phyloP scores from a whole-genome alignment of 192 early-diverging fungal species.

The Piromyces finnis region DNA sequence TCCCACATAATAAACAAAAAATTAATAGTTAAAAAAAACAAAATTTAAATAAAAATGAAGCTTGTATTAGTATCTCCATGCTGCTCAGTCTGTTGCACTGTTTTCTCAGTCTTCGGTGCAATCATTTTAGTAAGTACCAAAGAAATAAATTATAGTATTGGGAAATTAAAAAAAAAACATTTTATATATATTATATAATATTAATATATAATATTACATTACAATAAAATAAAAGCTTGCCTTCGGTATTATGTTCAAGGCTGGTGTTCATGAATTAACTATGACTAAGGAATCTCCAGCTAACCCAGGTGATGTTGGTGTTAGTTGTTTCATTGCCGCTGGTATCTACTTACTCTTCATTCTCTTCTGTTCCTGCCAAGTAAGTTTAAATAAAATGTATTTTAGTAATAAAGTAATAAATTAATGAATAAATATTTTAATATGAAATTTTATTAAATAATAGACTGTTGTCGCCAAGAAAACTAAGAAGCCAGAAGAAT shows the following conservation, averaged over 20 bases:
- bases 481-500: neutral
- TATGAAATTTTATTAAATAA: neutral
- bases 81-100: neutral
- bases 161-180: too few relatives aligned
- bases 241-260: neutral
- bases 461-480: neutral
- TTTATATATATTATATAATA: too few relatives aligned
- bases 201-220: too few relatives aligned
- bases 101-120: neutral
- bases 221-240: neutral
- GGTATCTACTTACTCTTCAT: neutral
- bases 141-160: too few relatives aligned
- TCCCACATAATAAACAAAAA: too few relatives aligned
- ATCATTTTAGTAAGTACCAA: neutral
- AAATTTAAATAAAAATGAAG: neutral
- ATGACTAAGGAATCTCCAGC: neutral
- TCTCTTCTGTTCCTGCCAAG: neutral
- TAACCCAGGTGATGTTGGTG: neutral
- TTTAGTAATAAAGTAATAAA: too few relatives aligned
- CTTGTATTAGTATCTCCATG: neutral
- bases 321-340: neutral
- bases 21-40: neutral
- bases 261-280: neutral
- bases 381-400: neutral
- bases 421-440: neutral